These are phyloP conservation scores for Guillardia theta DNA, from an alignment of 78 protist genomes.

Conservation along the genomic window DNA sequence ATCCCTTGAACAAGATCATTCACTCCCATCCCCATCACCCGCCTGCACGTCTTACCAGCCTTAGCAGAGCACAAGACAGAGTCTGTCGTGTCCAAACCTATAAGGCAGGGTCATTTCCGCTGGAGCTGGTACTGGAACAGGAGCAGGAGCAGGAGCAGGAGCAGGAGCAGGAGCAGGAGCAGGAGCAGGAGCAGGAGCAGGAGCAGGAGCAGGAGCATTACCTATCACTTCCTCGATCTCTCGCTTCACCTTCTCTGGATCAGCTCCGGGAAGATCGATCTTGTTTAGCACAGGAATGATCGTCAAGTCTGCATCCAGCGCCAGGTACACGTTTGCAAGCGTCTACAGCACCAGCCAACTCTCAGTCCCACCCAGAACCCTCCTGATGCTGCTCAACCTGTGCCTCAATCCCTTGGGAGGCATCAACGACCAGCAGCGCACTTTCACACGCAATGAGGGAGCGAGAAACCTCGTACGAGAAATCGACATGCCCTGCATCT, in stretches of 20 bases:
- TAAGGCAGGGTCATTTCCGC: too few relatives aligned
- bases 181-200: too few relatives aligned
- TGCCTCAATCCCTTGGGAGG: conserved; percentile 42
- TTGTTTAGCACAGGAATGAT: conserved; percentile 60
- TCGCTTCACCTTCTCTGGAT: neutral
- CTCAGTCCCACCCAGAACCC: too few relatives aligned
- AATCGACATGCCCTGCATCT: conserved; percentile 70
- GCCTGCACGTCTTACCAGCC: too few relatives aligned
- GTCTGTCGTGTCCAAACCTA: conserved; percentile 36
- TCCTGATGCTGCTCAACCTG: too few relatives aligned
- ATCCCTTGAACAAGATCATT: too few relatives aligned
- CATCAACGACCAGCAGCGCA: conserved; percentile 64
- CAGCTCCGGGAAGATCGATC: conserved; percentile 60
- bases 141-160: too few relatives aligned
- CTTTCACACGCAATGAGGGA: conserved; percentile 62
- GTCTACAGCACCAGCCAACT: conserved; percentile 59
- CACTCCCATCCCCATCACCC: too few relatives aligned
- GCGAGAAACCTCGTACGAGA: conserved; percentile 54
- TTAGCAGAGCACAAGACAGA: conserved; percentile 19
- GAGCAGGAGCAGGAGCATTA: neutral
- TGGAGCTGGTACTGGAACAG: too few relatives aligned
- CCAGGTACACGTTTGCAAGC: conserved; percentile 56
- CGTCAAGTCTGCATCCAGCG: conserved; percentile 42
- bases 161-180: too few relatives aligned
- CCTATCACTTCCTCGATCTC: neutral